Evolutionary conservation across 371 early-diverging fungal genomes (phyloP).

Genomic region (Amoeboaphelidium protococcarum): DNA sequence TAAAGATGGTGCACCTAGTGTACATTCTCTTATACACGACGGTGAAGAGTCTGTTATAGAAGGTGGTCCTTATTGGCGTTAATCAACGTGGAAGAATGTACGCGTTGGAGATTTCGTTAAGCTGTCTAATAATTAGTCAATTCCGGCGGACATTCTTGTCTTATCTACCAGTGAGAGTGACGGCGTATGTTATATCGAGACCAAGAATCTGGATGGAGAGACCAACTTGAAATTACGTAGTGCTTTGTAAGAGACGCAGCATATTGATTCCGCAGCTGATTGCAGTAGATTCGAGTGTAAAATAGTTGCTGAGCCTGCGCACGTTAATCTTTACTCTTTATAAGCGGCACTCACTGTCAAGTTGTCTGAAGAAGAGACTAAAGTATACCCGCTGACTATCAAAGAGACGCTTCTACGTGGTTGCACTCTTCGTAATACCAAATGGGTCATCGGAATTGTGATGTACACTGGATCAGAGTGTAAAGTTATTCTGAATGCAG

Average conservation of each 20-base stretch:
- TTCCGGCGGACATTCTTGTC: slow-evolving; percentile 72
- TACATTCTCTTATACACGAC: too few species aligned
- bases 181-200: slow-evolving; percentile 63
- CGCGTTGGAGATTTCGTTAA: slow-evolving; percentile 74
- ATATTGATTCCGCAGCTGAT: slow-evolving; percentile 18
- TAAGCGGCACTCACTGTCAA: too few species aligned
- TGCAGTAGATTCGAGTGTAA: slow-evolving; percentile 25
- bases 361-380: not conserved
- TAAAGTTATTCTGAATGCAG: slow-evolving; percentile 58
- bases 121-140: slow-evolving; percentile 47
- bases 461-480: slow-evolving; percentile 73
- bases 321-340: slow-evolving; percentile 14
- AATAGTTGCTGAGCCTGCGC: slow-evolving; percentile 46
- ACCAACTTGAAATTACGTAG: slow-evolving; percentile 51
- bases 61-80: too few species aligned
- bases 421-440: slow-evolving; percentile 59
- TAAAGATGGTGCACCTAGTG: too few species aligned
- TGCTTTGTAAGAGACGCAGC: slow-evolving; percentile 20
- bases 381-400: slow-evolving; percentile 14
- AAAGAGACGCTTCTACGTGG: slow-evolving; percentile 72
- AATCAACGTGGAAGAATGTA: slow-evolving; percentile 22
- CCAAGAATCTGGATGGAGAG: slow-evolving; percentile 87
- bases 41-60: too few species aligned
- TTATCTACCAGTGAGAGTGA: slow-evolving; percentile 43
- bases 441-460: slow-evolving; percentile 55